phyloP scores from a whole-genome alignment of 768 basidiomycete genomes.

The Auriscalpium vulgare region DNA sequence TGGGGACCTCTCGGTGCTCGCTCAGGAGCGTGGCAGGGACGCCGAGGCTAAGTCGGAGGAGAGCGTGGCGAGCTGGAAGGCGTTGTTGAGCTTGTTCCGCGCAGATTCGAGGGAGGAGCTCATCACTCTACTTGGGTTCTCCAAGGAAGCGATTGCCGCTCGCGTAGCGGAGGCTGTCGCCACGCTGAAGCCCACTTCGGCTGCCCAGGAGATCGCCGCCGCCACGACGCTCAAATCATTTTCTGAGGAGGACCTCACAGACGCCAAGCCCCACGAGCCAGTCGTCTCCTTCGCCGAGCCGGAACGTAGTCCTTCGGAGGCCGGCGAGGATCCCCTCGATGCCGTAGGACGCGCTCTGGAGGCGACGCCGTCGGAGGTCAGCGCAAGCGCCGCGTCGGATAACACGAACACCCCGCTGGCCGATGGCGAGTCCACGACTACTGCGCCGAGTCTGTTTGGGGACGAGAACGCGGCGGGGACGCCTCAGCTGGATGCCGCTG shows the following conservation, averaged over 20 bases:
- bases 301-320: constrained; percentile 39
- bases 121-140: constrained; percentile 85
- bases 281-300: constrained; percentile 84
- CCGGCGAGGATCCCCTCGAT: constrained; percentile 25
- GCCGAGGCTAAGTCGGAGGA: constrained; percentile 22
- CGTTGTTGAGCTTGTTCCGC: constrained; percentile 80
- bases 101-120: constrained; percentile 87
- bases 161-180: constrained; percentile 80
- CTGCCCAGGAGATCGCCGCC: constrained; percentile 25
- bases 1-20: constrained; percentile 54
- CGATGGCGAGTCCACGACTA: constrained; percentile 76
- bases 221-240: constrained; percentile 12
- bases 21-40: constrained; percentile 35
- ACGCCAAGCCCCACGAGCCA: constrained; percentile 52
- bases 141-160: constrained; percentile 73
- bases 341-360: constrained; percentile 33
- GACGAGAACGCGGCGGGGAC: constrained; percentile 62
- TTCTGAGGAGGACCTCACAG: constrained; percentile 28
- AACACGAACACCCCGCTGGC: constrained; percentile 47
- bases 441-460: constrained; percentile 81
- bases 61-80: constrained; percentile 70
- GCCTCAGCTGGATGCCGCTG: constrained; percentile 55
- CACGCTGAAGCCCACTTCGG: constrained; percentile 43
- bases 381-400: constrained; percentile 56
- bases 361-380: constrained; percentile 69